Conservation (phyloP, 331 rosid genomes). For the Rhamnella rubrinervis region DNA sequence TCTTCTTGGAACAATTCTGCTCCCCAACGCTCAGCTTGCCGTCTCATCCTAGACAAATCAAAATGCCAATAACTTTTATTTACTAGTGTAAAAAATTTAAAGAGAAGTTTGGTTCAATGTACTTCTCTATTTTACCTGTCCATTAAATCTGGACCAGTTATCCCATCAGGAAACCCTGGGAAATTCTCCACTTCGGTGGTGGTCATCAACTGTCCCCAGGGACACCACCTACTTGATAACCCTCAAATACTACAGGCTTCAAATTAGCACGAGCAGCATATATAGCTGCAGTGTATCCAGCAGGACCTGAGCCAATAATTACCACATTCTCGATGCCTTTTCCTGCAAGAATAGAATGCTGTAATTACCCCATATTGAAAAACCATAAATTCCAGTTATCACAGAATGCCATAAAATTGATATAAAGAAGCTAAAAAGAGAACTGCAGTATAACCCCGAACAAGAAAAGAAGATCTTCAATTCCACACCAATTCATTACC, state of each 20-base stretch:
- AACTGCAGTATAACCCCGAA: neutral
- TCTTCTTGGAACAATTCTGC: slow-evolving; percentile 94
- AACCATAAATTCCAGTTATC: slow-evolving; percentile 1
- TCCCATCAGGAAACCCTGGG: slow-evolving; percentile 96
- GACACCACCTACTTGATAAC: slow-evolving; percentile 85
- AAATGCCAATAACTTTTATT: slow-evolving; percentile 28
- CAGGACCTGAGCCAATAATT: slow-evolving; percentile 91
- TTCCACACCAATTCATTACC: neutral
- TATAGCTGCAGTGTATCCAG: slow-evolving; percentile 92
- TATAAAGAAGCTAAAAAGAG: neutral
- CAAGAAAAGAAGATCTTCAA: neutral
- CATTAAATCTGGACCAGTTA: slow-evolving; percentile 95
- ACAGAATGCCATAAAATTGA: neutral
- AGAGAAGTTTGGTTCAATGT: slow-evolving; percentile 2
- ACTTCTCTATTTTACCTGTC: slow-evolving; percentile 53
- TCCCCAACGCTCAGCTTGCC: slow-evolving; percentile 97
- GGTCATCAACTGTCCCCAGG: slow-evolving; percentile 99
- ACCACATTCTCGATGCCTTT: slow-evolving; percentile 74
- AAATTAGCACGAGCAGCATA: slow-evolving; percentile 90
- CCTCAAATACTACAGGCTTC: slow-evolving; percentile 91
- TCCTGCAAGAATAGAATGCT: slow-evolving; percentile 36
- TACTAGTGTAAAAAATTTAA: slow-evolving; percentile 7
- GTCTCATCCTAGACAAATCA: slow-evolving; percentile 66
- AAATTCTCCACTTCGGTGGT: slow-evolving; percentile 96
- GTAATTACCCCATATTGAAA: neutral